These are phyloP conservation scores for Corynascus novoguineensis DNA, from an alignment of 495 filamentous ascomycete species.

Conservation along the genomic window DNA sequence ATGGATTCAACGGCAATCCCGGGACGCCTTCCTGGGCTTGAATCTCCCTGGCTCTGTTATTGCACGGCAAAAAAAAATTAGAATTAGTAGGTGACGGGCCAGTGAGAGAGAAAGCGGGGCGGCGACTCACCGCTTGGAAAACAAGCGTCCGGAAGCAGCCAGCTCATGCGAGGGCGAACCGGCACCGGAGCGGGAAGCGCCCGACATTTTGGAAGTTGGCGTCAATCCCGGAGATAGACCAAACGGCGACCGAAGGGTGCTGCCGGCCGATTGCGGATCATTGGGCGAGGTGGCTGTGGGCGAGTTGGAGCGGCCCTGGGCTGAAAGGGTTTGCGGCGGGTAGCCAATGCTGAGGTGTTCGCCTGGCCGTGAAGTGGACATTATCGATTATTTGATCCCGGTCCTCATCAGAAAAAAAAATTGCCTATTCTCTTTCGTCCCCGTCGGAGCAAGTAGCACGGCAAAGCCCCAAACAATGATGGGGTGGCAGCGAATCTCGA, in stretches of 20 bases:
- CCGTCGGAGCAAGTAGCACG: conserved; percentile 12
- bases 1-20: conserved; percentile 69
- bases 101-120: conserved; percentile 1
- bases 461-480: conserved; percentile 5
- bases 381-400: conserved; percentile 68
- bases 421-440: conserved; percentile 17
- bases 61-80: neutral
- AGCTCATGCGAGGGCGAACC: conserved; percentile 94
- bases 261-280: conserved; percentile 63
- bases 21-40: conserved; percentile 86
- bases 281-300: conserved; percentile 86
- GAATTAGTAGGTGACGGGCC: conserved; percentile 24
- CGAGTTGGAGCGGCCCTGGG: conserved; percentile 72
- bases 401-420: conserved; percentile 45
- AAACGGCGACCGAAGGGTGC: conserved; percentile 68
- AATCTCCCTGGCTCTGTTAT: conserved; percentile 79
- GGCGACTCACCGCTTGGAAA: conserved; percentile 78
- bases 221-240: conserved; percentile 59
- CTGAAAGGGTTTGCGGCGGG: conserved; percentile 52
- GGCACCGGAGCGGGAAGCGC: conserved; percentile 75
- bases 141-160: conserved; percentile 64
- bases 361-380: conserved; percentile 82
- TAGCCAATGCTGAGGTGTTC: conserved; percentile 68
- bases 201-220: conserved; percentile 62
- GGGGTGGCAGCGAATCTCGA: conserved; percentile 7